These are phyloP conservation scores for Beauveria caledonica DNA, from an alignment of 2,329 filamentous ascomycete species.

Conservation along the genomic window DNA sequence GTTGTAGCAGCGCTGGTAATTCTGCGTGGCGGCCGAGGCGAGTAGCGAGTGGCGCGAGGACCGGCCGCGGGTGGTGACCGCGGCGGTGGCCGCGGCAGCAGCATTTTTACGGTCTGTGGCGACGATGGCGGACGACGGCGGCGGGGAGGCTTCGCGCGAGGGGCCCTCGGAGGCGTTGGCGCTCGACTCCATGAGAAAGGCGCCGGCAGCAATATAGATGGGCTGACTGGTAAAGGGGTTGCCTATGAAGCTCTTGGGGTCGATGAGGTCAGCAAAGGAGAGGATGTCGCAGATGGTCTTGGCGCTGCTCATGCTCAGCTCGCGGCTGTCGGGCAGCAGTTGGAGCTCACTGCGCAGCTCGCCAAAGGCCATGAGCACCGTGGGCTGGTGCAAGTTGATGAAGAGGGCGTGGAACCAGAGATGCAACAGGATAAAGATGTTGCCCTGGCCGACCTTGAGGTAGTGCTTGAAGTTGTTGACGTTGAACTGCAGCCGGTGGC, in stretches of 20 bases:
- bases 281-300: slow-evolving; percentile 89
- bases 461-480: slow-evolving; percentile 81
- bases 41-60: slow-evolving; percentile 63
- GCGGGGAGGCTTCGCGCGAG: slow-evolving; percentile 47
- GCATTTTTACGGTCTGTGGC: slow-evolving; percentile 10
- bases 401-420: slow-evolving; percentile 87
- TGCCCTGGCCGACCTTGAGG: slow-evolving; percentile 70
- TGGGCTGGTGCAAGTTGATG: slow-evolving; percentile 77
- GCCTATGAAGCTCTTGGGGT: slow-evolving; percentile 76
- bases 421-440: slow-evolving; percentile 78
- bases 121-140: slow-evolving; percentile 13
- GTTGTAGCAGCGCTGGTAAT: slow-evolving; percentile 82
- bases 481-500: slow-evolving; percentile 71
- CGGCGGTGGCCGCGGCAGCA: neutral
- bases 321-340: slow-evolving; percentile 70
- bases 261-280: slow-evolving; percentile 76
- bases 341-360: slow-evolving; percentile 52
- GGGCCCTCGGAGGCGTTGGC: slow-evolving; percentile 57
- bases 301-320: slow-evolving; percentile 77
- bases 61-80: slow-evolving; percentile 23
- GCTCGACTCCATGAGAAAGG: slow-evolving; percentile 76
- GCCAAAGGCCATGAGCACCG: slow-evolving; percentile 69
- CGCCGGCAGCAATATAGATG: slow-evolving; percentile 85
- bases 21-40: slow-evolving; percentile 73
- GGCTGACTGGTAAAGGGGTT: slow-evolving; percentile 87